phyloP scores from a whole-genome alignment of 805 yeast genomes.

The Suhomyces xylopsoci region DNA sequence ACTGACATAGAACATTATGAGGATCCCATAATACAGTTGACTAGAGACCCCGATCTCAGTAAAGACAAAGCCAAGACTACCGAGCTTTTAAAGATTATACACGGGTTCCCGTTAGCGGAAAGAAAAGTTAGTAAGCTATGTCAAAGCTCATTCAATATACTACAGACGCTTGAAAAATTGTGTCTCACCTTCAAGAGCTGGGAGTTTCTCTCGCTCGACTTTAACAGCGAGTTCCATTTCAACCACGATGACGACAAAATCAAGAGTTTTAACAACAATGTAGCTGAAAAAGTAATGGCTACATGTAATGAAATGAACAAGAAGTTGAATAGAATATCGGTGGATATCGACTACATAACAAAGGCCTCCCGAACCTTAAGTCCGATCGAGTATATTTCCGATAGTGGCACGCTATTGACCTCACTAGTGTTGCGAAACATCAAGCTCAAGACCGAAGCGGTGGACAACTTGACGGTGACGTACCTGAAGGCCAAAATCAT shows the following conservation, averaged over 20 bases:
- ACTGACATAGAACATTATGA: slow-evolving; percentile 30
- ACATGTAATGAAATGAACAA: slow-evolving; percentile 49
- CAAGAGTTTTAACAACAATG: slow-evolving; percentile 46
- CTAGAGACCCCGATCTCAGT: slow-evolving; percentile 49
- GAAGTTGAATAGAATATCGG: slow-evolving; percentile 38
- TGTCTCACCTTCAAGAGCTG: slow-evolving; percentile 48
- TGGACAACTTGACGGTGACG: slow-evolving; percentile 52
- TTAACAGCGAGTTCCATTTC: slow-evolving; percentile 42
- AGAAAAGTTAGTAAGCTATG: slow-evolving; percentile 47
- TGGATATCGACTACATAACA: slow-evolving; percentile 48
- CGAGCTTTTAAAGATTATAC: slow-evolving; percentile 40
- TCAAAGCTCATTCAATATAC: slow-evolving; percentile 43
- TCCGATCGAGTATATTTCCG: slow-evolving; percentile 49
- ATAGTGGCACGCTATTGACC: slow-evolving; percentile 49
- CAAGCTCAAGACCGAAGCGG: slow-evolving; percentile 48
- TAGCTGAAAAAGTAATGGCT: slow-evolving; percentile 52
- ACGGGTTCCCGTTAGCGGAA: slow-evolving; percentile 42
- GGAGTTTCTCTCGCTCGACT: slow-evolving; percentile 54
- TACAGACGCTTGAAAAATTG: slow-evolving; percentile 49
- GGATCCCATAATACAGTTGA: slow-evolving; percentile 48
- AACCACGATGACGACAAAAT: slow-evolving; percentile 15
- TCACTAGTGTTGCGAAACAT: slow-evolving; percentile 45
- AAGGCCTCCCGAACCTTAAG: slow-evolving; percentile 37
- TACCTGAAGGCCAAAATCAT: slow-evolving; percentile 66
- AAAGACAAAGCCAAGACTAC: slow-evolving; percentile 39